Percentiles rank a stretch among this genome's conserved stretches.
These are phyloP conservation scores for Misopates orontium DNA, from an alignment of 257 asterid species.

Conservation along the genomic window DNA sequence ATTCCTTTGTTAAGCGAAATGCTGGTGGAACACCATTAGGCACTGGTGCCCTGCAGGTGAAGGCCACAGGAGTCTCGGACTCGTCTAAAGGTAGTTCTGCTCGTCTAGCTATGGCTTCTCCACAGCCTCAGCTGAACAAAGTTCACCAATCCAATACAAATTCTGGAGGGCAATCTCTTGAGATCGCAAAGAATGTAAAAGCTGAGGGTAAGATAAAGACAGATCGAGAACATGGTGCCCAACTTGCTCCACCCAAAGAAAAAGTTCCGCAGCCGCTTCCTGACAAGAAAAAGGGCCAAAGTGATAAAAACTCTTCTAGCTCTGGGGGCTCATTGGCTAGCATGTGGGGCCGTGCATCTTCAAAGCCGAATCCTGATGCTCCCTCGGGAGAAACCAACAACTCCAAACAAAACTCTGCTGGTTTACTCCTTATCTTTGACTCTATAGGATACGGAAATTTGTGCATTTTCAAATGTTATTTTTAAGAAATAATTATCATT, in stretches of 20 bases:
- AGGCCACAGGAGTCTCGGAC: slow-evolving; percentile 50
- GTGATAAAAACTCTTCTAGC: slow-evolving; percentile 61
- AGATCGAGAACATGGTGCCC: slow-evolving; percentile 38
- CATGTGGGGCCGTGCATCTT: slow-evolving; percentile 91
- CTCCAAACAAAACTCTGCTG: slow-evolving; percentile 48
- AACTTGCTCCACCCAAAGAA: slow-evolving; percentile 50
- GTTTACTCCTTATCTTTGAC: slow-evolving; percentile 42
- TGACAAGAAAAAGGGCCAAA: slow-evolving; percentile 51
- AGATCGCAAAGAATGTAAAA: slow-evolving; percentile 45
- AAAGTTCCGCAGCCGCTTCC: slow-evolving; percentile 46
- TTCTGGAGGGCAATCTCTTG: slow-evolving; percentile 34
- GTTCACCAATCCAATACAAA: slow-evolving; percentile 46
- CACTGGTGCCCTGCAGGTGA: slow-evolving; percentile 43
- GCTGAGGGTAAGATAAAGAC: slow-evolving; percentile 38
- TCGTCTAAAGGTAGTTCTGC: slow-evolving; percentile 35
- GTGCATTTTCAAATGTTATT: slow-evolving; percentile 6
- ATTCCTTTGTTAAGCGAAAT: slow-evolving; percentile 62
- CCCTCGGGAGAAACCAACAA: slow-evolving; percentile 42
- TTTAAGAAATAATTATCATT: slow-evolving; percentile 7
- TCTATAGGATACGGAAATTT: background rate
- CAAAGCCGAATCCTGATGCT: slow-evolving; percentile 55
- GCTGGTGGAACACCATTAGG: slow-evolving; percentile 42
- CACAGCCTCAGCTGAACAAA: slow-evolving; percentile 46
- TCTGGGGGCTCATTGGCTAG: slow-evolving; percentile 68
- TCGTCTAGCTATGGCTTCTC: slow-evolving; percentile 33